These are phyloP conservation scores for Periconia digitata DNA, from an alignment of 2,329 filamentous ascomycete species.

Conservation along the genomic window DNA sequence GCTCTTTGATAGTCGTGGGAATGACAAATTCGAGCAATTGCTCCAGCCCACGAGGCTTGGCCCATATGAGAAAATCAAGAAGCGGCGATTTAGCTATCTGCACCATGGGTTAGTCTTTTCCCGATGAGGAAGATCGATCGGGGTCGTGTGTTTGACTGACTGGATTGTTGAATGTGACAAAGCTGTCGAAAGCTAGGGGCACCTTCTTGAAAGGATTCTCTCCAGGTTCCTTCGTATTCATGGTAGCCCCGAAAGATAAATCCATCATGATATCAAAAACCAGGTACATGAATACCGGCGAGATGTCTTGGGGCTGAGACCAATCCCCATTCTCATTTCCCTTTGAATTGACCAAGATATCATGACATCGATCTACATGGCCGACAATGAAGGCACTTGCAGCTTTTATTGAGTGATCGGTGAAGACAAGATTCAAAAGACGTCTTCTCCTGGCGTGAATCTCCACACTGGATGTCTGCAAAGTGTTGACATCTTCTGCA, in stretches of 20 bases:
- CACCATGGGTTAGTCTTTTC: not conserved
- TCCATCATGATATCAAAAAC: slow-evolving; percentile 50
- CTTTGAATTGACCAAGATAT: not conserved
- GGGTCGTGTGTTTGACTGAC: not conserved
- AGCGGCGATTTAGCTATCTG: slow-evolving; percentile 2
- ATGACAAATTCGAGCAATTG: not conserved
- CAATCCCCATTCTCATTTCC: slow-evolving; percentile 1
- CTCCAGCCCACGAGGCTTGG: slow-evolving; percentile 11
- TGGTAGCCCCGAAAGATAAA: slow-evolving; percentile 35
- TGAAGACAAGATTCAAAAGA: slow-evolving; percentile 14
- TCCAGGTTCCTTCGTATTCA: slow-evolving; percentile 33
- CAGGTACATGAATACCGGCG: slow-evolving; percentile 26
- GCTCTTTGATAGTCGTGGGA: not conserved
- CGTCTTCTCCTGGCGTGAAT: slow-evolving; percentile 10
- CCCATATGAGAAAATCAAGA: slow-evolving; percentile 7
- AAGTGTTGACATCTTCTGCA: slow-evolving; percentile 6
- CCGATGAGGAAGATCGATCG: not conserved
- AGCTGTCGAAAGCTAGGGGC: slow-evolving; percentile 7
- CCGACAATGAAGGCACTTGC: slow-evolving; percentile 2
- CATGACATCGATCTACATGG: slow-evolving; percentile 18
- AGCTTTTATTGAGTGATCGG: slow-evolving; percentile 10
- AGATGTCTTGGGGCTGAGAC: not conserved
- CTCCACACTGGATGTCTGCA: slow-evolving; percentile 3
- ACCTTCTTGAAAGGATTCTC: slow-evolving; percentile 11
- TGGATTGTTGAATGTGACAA: slow-evolving; percentile 3